A percentile compares a stretch with the other conserved stretches of the same genome.
phyloP scores from a whole-genome alignment of 2,329 filamentous ascomycete species.

The Aspergillus sp. region DNA sequence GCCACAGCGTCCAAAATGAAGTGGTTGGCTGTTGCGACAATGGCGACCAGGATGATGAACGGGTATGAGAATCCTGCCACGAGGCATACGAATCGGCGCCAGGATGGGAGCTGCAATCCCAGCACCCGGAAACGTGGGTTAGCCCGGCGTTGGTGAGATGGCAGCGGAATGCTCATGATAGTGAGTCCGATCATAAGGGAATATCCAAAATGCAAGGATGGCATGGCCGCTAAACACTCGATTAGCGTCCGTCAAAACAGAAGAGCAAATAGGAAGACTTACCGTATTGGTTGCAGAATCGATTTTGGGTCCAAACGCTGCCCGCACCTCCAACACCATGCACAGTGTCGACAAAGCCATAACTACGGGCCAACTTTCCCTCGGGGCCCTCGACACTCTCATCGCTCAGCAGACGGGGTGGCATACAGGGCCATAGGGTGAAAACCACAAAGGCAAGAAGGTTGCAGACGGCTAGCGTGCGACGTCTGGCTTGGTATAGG shows the following conservation, averaged over 20 bases:
- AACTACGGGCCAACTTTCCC: slow-evolving; percentile 56
- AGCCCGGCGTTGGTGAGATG: slow-evolving; percentile 48
- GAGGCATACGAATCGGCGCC: slow-evolving; percentile 49
- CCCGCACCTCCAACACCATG: slow-evolving; percentile 55
- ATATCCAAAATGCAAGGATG: slow-evolving; percentile 71
- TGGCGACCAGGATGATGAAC: slow-evolving; percentile 59
- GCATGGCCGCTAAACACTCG: slow-evolving; percentile 59
- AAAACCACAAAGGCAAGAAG: slow-evolving; percentile 56
- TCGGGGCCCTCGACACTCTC: slow-evolving; percentile 49
- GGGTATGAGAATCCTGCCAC: slow-evolving; percentile 60
- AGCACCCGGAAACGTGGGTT: slow-evolving; percentile 29
- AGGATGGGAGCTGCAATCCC: slow-evolving; percentile 40
- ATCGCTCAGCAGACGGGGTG: slow-evolving; percentile 53
- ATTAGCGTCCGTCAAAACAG: neutral
- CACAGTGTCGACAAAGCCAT: slow-evolving; percentile 57
- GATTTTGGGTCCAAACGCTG: slow-evolving; percentile 68
- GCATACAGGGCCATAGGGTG: slow-evolving; percentile 59
- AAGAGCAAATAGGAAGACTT: slow-evolving; percentile 20
- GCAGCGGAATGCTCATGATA: slow-evolving; percentile 60
- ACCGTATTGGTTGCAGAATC: slow-evolving; percentile 72
- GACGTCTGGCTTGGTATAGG: slow-evolving; percentile 52
- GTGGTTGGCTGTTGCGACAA: slow-evolving; percentile 69
- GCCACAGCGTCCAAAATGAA: slow-evolving; percentile 68
- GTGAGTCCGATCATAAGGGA: slow-evolving; percentile 68
- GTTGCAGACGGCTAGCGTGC: slow-evolving; percentile 57